Percentiles rank a stretch among this genome's conserved stretches.
Conservation (phyloP, 2,329 filamentous ascomycete genomes). For the Nothophaeocryptopus gaeumannii region DNA sequence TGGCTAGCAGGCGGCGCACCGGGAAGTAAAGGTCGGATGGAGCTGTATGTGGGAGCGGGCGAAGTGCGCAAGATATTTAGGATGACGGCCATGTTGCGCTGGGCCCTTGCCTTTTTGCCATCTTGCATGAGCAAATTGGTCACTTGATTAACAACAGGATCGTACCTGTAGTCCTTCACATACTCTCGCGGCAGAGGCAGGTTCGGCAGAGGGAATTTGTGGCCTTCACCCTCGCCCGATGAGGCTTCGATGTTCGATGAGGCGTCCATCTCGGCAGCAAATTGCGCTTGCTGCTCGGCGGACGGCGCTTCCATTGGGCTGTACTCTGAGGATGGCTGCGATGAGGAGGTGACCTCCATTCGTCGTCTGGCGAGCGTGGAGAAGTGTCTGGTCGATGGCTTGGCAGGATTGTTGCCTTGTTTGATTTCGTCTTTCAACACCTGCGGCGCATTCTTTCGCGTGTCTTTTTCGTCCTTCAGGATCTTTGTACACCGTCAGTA, state of each 20-base stretch:
- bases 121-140: slow-evolving; percentile 88
- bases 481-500: slow-evolving; percentile 46
- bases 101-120: slow-evolving; percentile 86
- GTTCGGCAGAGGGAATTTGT: slow-evolving; percentile 74
- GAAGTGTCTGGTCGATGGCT: slow-evolving; percentile 50
- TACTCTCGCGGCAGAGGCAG: slow-evolving; percentile 61
- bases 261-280: slow-evolving; percentile 17
- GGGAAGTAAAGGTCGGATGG: slow-evolving; percentile 68
- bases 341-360: slow-evolving; percentile 12
- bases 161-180: slow-evolving; percentile 77
- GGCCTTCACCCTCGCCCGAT: slow-evolving; percentile 54
- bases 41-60: slow-evolving; percentile 72
- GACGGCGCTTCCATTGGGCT: slow-evolving; percentile 27
- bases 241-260: slow-evolving; percentile 20
- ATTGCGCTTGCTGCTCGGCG: slow-evolving; percentile 26
- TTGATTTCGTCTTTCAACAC: slow-evolving; percentile 62
- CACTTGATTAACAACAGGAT: slow-evolving; percentile 79
- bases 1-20: slow-evolving; percentile 71
- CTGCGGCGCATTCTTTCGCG: slow-evolving; percentile 62
- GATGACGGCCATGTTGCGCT: slow-evolving; percentile 83
- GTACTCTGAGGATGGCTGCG: slow-evolving; percentile 15
- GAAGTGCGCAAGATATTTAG: slow-evolving; percentile 81
- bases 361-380: slow-evolving; percentile 52
- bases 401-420: slow-evolving; percentile 30
- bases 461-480: slow-evolving; percentile 60